phyloP scores from a whole-genome alignment of 768 basidiomycete genomes.

The Kwoniella sp. region DNA sequence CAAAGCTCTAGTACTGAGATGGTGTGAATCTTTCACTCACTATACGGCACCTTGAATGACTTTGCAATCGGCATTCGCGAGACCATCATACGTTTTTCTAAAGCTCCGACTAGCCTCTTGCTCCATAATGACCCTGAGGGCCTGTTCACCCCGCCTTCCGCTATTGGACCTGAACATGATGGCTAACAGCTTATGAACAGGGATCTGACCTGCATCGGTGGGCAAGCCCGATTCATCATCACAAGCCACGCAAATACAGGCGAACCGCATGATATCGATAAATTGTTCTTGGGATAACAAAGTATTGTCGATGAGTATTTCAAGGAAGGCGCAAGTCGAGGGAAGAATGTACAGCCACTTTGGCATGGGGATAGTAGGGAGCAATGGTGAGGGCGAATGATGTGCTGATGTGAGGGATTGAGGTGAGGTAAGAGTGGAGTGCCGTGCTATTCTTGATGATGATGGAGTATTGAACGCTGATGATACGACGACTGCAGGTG shows the following conservation, averaged over 20 bases:
- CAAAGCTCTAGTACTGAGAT: not conserved
- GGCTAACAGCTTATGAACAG: slow-evolving; percentile 27
- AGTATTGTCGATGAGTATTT: slow-evolving; percentile 29
- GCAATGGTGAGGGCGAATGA: slow-evolving; percentile 21
- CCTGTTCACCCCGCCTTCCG: slow-evolving; percentile 39
- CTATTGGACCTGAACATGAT: slow-evolving; percentile 32
- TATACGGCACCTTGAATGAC: slow-evolving; percentile 42
- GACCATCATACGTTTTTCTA: slow-evolving; percentile 17
- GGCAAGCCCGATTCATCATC: slow-evolving; percentile 27
- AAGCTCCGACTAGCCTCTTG: slow-evolving; percentile 10
- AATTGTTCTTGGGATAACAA: slow-evolving; percentile 31
- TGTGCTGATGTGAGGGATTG: slow-evolving; percentile 13
- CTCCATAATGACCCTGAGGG: slow-evolving; percentile 37
- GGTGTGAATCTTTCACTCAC: slow-evolving; percentile 20
- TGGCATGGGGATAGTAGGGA: slow-evolving; percentile 5
- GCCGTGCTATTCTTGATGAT: slow-evolving; percentile 17
- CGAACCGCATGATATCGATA: slow-evolving; percentile 32
- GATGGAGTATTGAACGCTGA: slow-evolving; percentile 22
- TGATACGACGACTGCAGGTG: not conserved
- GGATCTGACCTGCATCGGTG: slow-evolving; percentile 23
- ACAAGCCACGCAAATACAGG: slow-evolving; percentile 38
- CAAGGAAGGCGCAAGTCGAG: slow-evolving; percentile 31
- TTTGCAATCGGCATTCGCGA: slow-evolving; percentile 30
- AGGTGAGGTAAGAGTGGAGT: slow-evolving; percentile 25
- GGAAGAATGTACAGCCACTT: slow-evolving; percentile 37